A percentile compares a stretch with the other conserved stretches of the same genome.
Evolutionary conservation across 345 rosid genomes (phyloP).

Genomic region (Melaleuca quinquenervia): DNA sequence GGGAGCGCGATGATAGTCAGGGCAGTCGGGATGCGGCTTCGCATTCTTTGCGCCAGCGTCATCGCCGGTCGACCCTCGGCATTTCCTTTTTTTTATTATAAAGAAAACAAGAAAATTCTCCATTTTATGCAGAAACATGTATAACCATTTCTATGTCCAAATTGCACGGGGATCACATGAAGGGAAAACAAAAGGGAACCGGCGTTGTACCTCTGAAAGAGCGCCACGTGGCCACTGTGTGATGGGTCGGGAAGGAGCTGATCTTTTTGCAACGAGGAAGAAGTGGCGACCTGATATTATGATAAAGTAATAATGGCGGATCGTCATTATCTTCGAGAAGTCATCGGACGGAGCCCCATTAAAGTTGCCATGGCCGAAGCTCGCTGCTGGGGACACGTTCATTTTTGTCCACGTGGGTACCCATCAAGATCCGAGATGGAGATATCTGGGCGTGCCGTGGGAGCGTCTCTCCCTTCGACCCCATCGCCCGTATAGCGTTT

Average conservation of each 20-base stretch:
- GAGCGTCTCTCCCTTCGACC: neutral
- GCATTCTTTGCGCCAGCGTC: slow-evolving; percentile 18
- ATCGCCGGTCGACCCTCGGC: neutral
- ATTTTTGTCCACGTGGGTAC: neutral
- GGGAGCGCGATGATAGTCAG: slow-evolving; percentile 64
- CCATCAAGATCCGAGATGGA: neutral
- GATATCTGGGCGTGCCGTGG: neutral
- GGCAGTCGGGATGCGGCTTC: slow-evolving; percentile 47
- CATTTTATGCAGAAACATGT: too few relatives aligned
- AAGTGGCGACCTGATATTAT: neutral
- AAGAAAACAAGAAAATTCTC: too few relatives aligned
- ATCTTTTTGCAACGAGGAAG: neutral
- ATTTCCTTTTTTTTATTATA: neutral
- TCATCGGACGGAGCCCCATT: neutral
- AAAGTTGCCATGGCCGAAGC: neutral
- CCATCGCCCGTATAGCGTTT: neutral
- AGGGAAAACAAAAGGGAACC: neutral
- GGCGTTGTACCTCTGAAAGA: neutral
- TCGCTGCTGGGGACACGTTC: neutral
- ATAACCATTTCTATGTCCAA: too few relatives aligned
- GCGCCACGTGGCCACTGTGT: neutral
- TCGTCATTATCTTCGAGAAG: neutral
- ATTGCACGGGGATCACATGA: neutral
- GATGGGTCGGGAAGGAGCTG: neutral
- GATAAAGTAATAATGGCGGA: neutral